Base-by-base conservation (phyloP, 371 early-diverging fungal genomes). In the Mortierella sp. region DNA sequence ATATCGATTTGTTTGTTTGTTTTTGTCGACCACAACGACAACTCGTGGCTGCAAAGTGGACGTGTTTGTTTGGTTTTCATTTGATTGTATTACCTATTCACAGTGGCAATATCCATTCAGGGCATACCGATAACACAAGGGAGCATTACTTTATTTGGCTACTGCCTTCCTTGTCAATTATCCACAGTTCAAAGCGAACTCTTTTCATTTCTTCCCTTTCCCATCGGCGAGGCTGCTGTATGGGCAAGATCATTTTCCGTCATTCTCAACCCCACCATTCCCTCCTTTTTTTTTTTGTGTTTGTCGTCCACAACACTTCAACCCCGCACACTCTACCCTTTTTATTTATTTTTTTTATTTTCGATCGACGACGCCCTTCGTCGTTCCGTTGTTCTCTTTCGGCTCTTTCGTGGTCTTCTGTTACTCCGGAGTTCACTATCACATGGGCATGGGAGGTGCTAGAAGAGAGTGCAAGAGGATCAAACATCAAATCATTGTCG, bases 141-240 rank as follows among this genome's bases (percentile, higher is more conserved):
- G 35, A 32, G 29, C 29, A 70, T 73, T 81, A 60, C 81, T 76
- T 81, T 76, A 73, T 80, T 80, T 72, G 74, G 76, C 46, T 32
- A 46, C 48, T 16, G 6, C 51, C 48, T 46, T 21, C 51, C 18
- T 11, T 24, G 24, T 7, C 18, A n/a, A 35, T 63, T 43, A 29
- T 65, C 65, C 21, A 32, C 63, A 35, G 35, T 11, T 29, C 72
- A 44, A 71, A 71, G 71, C 44, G 43, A 46, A 71, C 49, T 70
- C 41, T 43, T 21, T 29, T 60, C 60, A 29, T 48, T 46, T 44
- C 32, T 75, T 51, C 21, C 51, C 48, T 44, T 60, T 71, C 41
- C 38, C 74, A 44, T 83, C 83, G 83, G 83, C 75, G 79, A 76
- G 83, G 27, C 35, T 27, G 79, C 77, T 83, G 77, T 79, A 43